Base-by-base conservation (phyloP, 805 yeast genomes). In the Ogataea corticis region DNA sequence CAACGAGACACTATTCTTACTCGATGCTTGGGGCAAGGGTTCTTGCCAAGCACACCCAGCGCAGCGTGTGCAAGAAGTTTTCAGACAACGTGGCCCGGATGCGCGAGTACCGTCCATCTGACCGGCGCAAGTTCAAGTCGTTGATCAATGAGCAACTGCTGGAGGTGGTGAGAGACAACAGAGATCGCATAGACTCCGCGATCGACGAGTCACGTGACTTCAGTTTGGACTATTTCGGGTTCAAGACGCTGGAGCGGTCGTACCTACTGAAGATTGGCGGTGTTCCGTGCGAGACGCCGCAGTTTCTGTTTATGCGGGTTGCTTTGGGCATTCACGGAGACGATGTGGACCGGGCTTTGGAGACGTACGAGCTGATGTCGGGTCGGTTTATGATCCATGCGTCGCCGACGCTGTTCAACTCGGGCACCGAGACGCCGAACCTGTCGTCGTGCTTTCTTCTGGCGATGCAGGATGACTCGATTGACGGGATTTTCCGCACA, bases 401-500 rank as follows among this genome's bases (percentile, higher is more conserved):
- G 3, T 87, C 97, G 7, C 98, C 99, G 10, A 92, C 99, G 1
- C 71, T 92, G 48, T 92, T 87, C 76, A 91, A 91, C 59, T 87
- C 97, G 1, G 98, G 97, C 41, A 88, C 96, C 21, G 85, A 90
- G 30, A 73, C 78, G 46, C 86, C 94, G 21, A 88, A 80, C 63
- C 77, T 92, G 74, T 87, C 97, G 13, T 91, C 97, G 12, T 92
- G 98, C 70, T 92, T 91, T 74, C 71, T 92, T 41, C 75, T 92
- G 35, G 92, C 92, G 27, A 89, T 88, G 91, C 82, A 85, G 60
- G 96, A 87, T 38, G 99, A 92, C 67, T 91, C 97, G 3, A 89
- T 92, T 49, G 97, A 92, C 52, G 98, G 97, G 30, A 92, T 92
- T 41, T 92, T 87, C 62, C 87, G 87, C 50, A 89, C 98, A 12